Base-by-base conservation (phyloP, 495 filamentous ascomycete genomes). In the Tuber brumale region DNA sequence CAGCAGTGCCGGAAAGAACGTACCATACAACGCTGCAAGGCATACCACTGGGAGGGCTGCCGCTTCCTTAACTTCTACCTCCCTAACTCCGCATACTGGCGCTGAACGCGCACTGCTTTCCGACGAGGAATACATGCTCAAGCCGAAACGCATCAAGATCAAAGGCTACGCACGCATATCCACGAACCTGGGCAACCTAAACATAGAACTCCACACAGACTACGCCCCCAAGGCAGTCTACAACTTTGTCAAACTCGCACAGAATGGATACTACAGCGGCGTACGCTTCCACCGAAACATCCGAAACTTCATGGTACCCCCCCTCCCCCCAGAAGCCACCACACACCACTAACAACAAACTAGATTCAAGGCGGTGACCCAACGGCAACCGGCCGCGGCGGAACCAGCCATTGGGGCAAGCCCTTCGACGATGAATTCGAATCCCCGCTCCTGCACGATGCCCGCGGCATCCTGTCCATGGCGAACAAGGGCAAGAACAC, bases 401-500 rank as follows among this genome's bases (percentile, higher is more conserved):
- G 95, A 0, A 86, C 88, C 61, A 93, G 91, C 81, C 88, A 94
- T 75, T 98, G 95, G 95, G 91, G 91, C 69, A 94, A 93, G 84
- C 91, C 91, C 76, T 99, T 99, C 82, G 86, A 91, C 43, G 95
- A 99, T 84, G 96, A 99, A 82, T 91, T 97, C 73, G 94, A 97
- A 41, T 94, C 94, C 0, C 96, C 95, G 0, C 81, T 94, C 44
- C 89, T 89, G 41, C 95, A 97, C 80, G 90, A 95, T 81, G 83
- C 86, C 0, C 85, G 95, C 6, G 95, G 95, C 3, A 87, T 95
- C 1, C 78, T 98, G 19, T 92, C 90, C 79, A 99, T 99, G 95
- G 95, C 95, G 45, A 99, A 99, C 81, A 99, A 99, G 80, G 95
- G 95, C 42, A 97, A 97, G 78, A 94, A 98, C 77, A 98, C 96